Base-by-base conservation (phyloP, 2,329 filamentous ascomycete species). In the Waltergamsia citrina region DNA sequence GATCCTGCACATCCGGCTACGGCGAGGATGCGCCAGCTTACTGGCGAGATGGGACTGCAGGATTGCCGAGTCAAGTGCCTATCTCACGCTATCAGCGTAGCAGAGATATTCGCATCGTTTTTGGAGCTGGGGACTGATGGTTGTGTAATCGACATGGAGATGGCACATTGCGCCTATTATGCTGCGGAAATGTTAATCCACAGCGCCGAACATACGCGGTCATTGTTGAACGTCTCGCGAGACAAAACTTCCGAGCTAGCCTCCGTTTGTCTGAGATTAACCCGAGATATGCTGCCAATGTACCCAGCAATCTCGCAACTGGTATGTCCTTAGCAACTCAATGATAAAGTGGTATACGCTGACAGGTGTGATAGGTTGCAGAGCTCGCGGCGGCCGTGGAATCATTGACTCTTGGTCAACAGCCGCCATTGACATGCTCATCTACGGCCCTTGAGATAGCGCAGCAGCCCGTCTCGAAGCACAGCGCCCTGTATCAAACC, bases 111-210 rank as follows among this genome's bases (percentile, higher is more conserved):
- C 7, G 22, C 34, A 11, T 28, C 34, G 11, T 14, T 35, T 6
- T 3, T 5, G n/a, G 26, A 18, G 9, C 11, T 35, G 27, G 19
- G 26, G n/a, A 31, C 11, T 7, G 26, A 35, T 9, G 11, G 11
- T 9, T 35, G 27, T 30, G 15, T 35, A 10, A 26, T 35, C 15
- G 34, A 35, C 15, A 23, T 29, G 17, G 34, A 35, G n/a, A 35
- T 35, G 34, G 34, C 34, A 24, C 16, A 35, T 17, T 30, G 34
- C 16, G 34, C 34, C 15, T 35, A 30, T 11, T 30, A 31, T 12
- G 16, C 18, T 17, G 18, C 27, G 4, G 34, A 35, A 21, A 35
- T 35, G 12, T 19, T 35, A 4, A 11, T 35, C 5, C 27, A 23
- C 5, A 31, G 34, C 27, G 29, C 16, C 27, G 19, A 31, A 14